Evolutionary conservation across 331 rosid species (phyloP).

Genomic region (Acacia pycnantha): DNA sequence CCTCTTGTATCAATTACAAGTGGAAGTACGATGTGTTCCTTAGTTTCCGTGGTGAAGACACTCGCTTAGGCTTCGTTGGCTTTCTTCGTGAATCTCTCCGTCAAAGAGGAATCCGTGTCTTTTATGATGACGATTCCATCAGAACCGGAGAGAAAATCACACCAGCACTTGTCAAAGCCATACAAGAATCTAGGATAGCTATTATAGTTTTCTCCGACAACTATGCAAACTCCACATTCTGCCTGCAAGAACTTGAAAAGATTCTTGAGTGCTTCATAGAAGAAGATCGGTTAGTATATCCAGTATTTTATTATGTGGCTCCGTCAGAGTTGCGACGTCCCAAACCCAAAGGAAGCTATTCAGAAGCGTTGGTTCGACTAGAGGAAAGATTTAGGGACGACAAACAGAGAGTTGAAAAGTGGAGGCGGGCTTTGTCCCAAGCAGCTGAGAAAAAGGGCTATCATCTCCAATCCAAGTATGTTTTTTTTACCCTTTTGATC

Average conservation of each 20-base stretch:
- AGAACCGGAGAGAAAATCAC: background rate
- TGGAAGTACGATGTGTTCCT: background rate
- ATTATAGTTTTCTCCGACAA: background rate
- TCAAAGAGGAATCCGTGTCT: background rate
- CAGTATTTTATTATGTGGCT: background rate
- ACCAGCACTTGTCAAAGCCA: background rate
- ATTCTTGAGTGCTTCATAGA: background rate
- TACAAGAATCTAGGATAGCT: background rate
- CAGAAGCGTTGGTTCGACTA: background rate
- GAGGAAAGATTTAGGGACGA: background rate
- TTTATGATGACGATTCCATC: background rate
- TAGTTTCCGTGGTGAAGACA: background rate
- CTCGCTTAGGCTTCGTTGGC: background rate
- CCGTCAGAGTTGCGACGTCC: conserved; percentile 14
- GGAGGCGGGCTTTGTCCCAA: conserved; percentile 23
- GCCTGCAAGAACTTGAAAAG: conserved; percentile 23
- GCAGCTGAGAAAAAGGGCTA: conserved; percentile 13
- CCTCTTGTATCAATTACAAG: background rate
- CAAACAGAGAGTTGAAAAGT: background rate
- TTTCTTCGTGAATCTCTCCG: background rate
- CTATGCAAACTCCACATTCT: conserved; percentile 26
- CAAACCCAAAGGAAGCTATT: background rate
- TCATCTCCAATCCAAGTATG: conserved; percentile 13
- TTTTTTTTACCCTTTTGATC: background rate
- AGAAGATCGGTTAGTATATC: background rate